Evolutionary conservation across 345 rosid species (phyloP), one percentile per base, ranked within the genome.

Genomic region (Jatropha curcas): DNA sequence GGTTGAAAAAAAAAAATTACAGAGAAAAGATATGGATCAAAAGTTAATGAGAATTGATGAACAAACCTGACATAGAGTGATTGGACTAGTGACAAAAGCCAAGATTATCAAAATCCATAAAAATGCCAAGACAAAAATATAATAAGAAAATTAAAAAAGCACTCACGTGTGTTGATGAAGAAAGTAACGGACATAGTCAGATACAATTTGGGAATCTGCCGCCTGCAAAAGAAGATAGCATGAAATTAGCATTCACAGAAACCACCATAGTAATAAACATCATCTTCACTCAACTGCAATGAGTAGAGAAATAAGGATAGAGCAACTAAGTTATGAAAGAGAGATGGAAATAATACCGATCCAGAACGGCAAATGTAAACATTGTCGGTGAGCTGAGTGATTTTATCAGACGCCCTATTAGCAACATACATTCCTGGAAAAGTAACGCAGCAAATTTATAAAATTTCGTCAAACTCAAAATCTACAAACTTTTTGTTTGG

Each of bases 91-190:
- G n/a, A n/a, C n/a, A n/a, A n/a, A n/a, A n/a, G n/a, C n/a, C n/a
- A n/a, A n/a, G n/a, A n/a, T n/a, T n/a, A n/a, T n/a, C n/a, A n/a
- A n/a, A n/a, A n/a, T n/a, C n/a, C n/a, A n/a, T n/a, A n/a, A n/a
- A n/a, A n/a, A n/a, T n/a, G n/a, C n/a, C n/a, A n/a, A n/a, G 5
- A 14, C 4, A 46, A 46, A 46, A 14, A 46, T 12, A 45, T 45
- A n/a, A n/a, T n/a, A n/a, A n/a, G 16, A n/a, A n/a, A n/a, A n/a
- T n/a, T 19, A 55, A 31, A 55, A 35, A 41, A 17, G n/a, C n/a
- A 84, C 99, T 84, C n/a, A 95, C 99, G 99, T 96, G 67, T 93
- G 99, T 76, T 96, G 99, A 74, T 96, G 94, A 76, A 96, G 97
- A 71, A 88, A 93, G 86, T 93, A 85, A 17, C 97, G 93, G n/a